phyloP scores from a whole-genome alignment of 305 asterid genomes.

The Fraxinus nigra region DNA sequence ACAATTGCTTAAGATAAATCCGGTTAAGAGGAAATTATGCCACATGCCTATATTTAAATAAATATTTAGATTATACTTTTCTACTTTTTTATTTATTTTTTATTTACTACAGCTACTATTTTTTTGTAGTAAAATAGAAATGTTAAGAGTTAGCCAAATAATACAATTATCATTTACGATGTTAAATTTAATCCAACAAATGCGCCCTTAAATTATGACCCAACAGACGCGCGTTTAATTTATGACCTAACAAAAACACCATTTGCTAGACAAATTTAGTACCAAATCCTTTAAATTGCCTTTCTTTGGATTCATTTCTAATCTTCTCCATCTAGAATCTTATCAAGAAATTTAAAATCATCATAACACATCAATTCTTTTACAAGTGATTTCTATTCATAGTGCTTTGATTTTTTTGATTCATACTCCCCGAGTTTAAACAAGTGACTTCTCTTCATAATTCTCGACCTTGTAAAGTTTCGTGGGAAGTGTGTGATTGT shows the following conservation, averaged over 20 bases:
- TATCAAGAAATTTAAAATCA: neutral
- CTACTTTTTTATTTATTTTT: too few relatives aligned
- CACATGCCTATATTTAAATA: neutral
- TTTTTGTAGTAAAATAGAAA: neutral
- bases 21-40: too few relatives aligned
- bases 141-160: neutral
- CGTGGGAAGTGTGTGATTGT: neutral
- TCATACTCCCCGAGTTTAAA: neutral
- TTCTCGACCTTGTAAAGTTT: neutral
- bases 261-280: neutral
- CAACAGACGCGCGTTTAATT: too few relatives aligned
- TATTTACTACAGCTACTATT: too few relatives aligned
- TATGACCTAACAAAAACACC: neutral
- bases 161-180: neutral
- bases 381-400: neutral
- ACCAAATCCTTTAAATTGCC: neutral
- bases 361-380: neutral
- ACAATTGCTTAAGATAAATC: neutral
- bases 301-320: neutral
- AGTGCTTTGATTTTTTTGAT: neutral
- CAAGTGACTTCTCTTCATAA: neutral
- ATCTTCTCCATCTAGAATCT: neutral
- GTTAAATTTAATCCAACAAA: neutral
- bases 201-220: neutral
- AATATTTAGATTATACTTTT: neutral